A percentile compares a stretch with the other conserved stretches of the same genome.
These are phyloP conservation scores for Zygnema cylindricum DNA, from an alignment of 139 green algal genomes.

Conservation along the genomic window DNA sequence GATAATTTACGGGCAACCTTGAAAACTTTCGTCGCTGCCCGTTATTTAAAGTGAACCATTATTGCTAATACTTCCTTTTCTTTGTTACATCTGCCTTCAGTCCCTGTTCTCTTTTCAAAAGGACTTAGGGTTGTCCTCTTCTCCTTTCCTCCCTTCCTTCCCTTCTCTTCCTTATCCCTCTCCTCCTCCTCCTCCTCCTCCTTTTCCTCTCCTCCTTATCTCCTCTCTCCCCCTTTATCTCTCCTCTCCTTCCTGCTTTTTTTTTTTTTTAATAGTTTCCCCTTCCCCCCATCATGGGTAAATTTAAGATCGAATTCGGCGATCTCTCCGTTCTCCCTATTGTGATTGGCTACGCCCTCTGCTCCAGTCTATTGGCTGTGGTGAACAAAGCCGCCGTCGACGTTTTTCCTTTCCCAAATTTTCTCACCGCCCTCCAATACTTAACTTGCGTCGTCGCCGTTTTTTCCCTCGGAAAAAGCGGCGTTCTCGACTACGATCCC, in stretches of 20 bases:
- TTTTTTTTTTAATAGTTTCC: not conserved
- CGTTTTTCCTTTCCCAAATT: conserved; percentile 55
- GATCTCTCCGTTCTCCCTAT: conserved; percentile 38
- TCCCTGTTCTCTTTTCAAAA: too few relatives aligned
- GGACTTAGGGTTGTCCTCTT: too few relatives aligned
- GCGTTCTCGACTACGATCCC: conserved; percentile 46
- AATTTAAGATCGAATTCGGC: not conserved
- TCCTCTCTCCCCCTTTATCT: not conserved
- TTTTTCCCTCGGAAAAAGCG: conserved; percentile 28
- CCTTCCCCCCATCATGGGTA: not conserved
- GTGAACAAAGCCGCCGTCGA: conserved; percentile 58
- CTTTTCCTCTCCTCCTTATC: not conserved
- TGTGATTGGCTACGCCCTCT: conserved; percentile 55
- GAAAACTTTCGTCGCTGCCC: too few relatives aligned
- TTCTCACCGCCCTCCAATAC: conserved; percentile 57
- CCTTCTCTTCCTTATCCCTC: not conserved
- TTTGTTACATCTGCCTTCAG: too few relatives aligned
- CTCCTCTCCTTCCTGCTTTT: not conserved
- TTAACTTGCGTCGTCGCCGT: conserved; percentile 39
- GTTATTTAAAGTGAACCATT: too few relatives aligned
- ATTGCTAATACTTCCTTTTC: too few relatives aligned
- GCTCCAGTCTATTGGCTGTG: conserved; percentile 51
- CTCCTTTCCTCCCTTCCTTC: not conserved
- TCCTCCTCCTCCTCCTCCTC: not conserved
- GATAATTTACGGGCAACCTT: too few relatives aligned